These are phyloP conservation scores for Fusarium solani-melongenae DNA, from an alignment of 2,329 filamentous ascomycete genomes.

Conservation along the genomic window DNA sequence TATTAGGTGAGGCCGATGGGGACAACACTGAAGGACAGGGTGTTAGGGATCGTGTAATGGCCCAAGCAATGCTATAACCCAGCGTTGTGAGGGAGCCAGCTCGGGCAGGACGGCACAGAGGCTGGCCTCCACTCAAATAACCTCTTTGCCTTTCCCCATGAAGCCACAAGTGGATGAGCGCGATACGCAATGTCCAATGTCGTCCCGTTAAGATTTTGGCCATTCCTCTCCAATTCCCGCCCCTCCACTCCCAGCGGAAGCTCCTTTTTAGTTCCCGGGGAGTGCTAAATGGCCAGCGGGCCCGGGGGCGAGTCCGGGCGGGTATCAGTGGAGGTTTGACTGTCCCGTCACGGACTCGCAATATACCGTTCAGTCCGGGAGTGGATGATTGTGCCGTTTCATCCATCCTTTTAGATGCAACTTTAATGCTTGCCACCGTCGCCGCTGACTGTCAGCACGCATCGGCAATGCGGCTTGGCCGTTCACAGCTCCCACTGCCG, in stretches of 20 bases:
- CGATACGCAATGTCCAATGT: slow-evolving; percentile 6
- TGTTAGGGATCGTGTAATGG: slow-evolving; percentile 15
- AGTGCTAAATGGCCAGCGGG: neutral
- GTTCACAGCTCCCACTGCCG: neutral
- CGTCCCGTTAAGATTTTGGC: slow-evolving; percentile 8
- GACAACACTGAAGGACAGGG: neutral
- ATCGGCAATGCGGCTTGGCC: neutral
- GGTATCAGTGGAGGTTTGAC: slow-evolving; percentile 24
- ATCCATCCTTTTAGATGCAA: neutral
- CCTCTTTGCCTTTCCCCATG: neutral
- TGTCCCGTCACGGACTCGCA: neutral
- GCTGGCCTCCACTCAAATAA: neutral
- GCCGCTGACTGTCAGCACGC: neutral
- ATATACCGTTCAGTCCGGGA: slow-evolving; percentile 1
- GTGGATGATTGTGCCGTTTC: neutral
- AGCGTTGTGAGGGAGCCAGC: slow-evolving; percentile 19
- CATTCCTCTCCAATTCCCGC: slow-evolving; percentile 3
- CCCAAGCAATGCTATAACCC: slow-evolving; percentile 2
- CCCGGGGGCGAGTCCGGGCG: slow-evolving; percentile 2
- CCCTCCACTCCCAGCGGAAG: slow-evolving; percentile 14
- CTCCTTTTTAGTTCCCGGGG: slow-evolving; percentile 28
- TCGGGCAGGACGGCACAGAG: neutral
- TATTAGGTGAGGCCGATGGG: slow-evolving; percentile 15
- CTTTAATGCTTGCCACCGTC: neutral
- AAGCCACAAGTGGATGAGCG: neutral